Conservation (phyloP, 2,329 filamentous ascomycete genomes). For the Macroventuria anomochaeta region DNA sequence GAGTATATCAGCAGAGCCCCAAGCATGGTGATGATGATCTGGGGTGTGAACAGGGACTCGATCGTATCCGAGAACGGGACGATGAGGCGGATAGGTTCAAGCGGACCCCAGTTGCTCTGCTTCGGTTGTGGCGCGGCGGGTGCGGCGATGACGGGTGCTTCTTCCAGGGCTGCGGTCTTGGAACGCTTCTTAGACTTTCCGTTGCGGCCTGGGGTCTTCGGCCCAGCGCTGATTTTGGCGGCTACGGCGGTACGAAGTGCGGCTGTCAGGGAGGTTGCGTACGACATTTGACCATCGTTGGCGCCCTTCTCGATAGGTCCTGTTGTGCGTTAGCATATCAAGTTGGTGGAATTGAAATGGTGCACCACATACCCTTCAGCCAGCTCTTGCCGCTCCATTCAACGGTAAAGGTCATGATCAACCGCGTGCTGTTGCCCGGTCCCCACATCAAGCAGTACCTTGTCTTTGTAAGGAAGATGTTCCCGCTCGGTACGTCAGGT, state of each 20-base stretch:
- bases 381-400: conserved; percentile 99
- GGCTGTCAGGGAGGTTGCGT: conserved; percentile 80
- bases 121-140: conserved; percentile 36
- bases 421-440: conserved; percentile 80
- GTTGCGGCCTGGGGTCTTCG: conserved; percentile 56
- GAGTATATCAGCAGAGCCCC: conserved; percentile 59
- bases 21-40: conserved; percentile 77
- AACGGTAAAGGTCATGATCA: conserved; percentile 87
- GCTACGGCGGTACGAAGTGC: conserved; percentile 76
- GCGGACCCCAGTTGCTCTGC: conserved; percentile 69
- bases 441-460: conserved; percentile 95
- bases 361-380: conserved; percentile 77
- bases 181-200: conserved; percentile 61
- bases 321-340: conserved; percentile 49
- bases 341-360: neutral
- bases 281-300: conserved; percentile 84
- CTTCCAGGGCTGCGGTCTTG: conserved; percentile 60
- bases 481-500: conserved; percentile 93
- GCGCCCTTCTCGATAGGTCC: conserved; percentile 96
- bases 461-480: conserved; percentile 89
- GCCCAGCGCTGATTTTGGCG: conserved; percentile 60
- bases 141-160: conserved; percentile 49
- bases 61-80: conserved; percentile 74
- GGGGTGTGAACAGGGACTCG: conserved; percentile 74
- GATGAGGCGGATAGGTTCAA: conserved; percentile 80